Evolutionary conservation across 2,329 filamentous ascomycete genomes (phyloP), one percentile per base, ranked within the genome.

Genomic region (Alternaria brassicae): DNA sequence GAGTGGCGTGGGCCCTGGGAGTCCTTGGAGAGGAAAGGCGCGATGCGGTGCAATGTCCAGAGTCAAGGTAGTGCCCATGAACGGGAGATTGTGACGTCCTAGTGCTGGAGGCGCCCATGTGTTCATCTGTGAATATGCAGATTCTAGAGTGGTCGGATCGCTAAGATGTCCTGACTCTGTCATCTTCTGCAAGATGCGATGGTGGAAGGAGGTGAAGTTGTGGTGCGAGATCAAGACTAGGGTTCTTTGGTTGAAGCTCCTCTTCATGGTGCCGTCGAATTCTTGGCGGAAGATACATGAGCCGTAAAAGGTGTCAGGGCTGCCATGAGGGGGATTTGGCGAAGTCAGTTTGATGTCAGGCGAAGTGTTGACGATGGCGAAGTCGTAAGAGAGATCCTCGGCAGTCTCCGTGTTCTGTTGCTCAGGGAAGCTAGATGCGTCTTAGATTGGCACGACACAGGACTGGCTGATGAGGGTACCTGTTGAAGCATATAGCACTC

Each of bases 291-390:
- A 80, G 50, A 80, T 66, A 42, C 75, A 79, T 32, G 67, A 72
- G 27, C 69, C 77, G 53, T 77, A 75, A 55, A 80, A 72, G 15
- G 68, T 69, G 42, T 65, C 72, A 10, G 74, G 59, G 56, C 76
- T 80, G 28, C 77, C 78, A 66, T 79, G 67, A n/a, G 77, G 78
- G 15, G 75, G 61, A 44, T 73, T 72, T 15, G 78, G 77, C 13
- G 77, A 79, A 48, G 57, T 72, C 9, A 80, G 65, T 27, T 62
- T 85, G 42, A 91, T 86, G 60, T 90, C 87, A 3, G 88, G 88
- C 8, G 78, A 80, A 62, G 78, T 76, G 62, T 80, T 80, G 52
- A 67, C 71, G 40, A 80, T 72, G 48, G 75, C 73, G 61, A 79
- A 80, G 58, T 78, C 75, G 67, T 80, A 80, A 6, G 69, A 63